Conservation (phyloP, 345 rosid species). For the Microthlaspi erraticum region DNA sequence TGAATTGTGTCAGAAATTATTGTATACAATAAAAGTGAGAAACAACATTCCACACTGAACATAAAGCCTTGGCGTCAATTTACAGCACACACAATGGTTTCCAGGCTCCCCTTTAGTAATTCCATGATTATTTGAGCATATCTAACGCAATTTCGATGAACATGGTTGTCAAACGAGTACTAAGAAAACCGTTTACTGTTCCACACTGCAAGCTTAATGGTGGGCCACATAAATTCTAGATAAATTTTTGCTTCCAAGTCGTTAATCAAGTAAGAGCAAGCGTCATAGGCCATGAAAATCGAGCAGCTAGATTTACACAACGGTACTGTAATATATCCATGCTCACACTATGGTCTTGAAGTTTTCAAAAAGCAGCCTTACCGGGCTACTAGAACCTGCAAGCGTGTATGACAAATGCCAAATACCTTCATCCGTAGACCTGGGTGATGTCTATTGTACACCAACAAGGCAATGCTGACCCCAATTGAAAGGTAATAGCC, state of each 20-base stretch:
- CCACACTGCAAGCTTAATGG: no score
- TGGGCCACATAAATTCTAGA: no score
- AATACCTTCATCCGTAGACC: constrained; percentile 92
- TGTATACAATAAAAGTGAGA: not conserved
- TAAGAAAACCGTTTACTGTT: no score
- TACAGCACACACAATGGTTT: constrained; percentile 31
- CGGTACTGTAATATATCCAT: constrained; percentile 55
- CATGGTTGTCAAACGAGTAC: no score
- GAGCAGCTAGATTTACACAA: not conserved
- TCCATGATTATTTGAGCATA: constrained; percentile 19
- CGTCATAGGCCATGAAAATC: no score
- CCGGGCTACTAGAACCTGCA: constrained; percentile 90
- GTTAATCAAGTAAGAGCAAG: no score
- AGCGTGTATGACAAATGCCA: constrained; percentile 69
- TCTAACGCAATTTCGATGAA: not conserved
- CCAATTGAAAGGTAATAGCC: constrained; percentile 80
- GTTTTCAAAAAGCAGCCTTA: constrained; percentile 87
- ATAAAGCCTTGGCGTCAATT: constrained; percentile 22
- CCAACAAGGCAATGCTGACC: constrained; percentile 97
- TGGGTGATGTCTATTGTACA: constrained; percentile 88
- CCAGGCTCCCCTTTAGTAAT: constrained; percentile 26
- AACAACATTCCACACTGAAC: constrained; percentile 26
- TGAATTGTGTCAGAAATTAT: not conserved
- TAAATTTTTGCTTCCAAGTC: no score
- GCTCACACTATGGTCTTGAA: constrained; percentile 60